Evolutionary conservation across 768 basidiomycete genomes (phyloP).

Genomic region (Tubosaeta brunneosetosa): DNA sequence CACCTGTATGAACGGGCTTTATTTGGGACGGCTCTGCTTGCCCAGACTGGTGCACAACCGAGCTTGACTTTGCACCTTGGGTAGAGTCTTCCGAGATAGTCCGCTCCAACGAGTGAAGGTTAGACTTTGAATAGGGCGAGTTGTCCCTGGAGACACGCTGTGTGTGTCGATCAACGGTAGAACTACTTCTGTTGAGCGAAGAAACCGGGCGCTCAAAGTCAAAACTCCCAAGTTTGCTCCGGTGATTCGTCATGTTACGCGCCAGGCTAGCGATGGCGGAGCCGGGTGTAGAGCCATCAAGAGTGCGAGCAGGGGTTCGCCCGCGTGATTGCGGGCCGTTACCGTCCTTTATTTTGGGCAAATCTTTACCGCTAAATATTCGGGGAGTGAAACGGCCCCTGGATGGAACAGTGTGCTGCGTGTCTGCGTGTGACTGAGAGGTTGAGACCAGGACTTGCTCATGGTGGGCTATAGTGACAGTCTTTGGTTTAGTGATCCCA

Average conservation of each 20-base stretch:
- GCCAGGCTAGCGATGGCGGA: constrained; percentile 3
- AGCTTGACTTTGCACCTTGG: constrained; percentile 11
- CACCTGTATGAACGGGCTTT: constrained; percentile 36
- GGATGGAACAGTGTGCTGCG: constrained; percentile 1
- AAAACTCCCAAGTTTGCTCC: constrained; percentile 66
- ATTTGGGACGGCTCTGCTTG: constrained; percentile 24
- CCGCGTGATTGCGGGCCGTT: constrained; percentile 25
- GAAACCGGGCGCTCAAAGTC: constrained; percentile 68
- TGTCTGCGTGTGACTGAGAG: constrained; percentile 16
- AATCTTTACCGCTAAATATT: constrained; percentile 26
- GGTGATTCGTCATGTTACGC: constrained; percentile 34
- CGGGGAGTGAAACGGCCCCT: constrained; percentile 30
- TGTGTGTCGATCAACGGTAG: constrained; percentile 22
- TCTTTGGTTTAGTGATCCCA: constrained; percentile 8
- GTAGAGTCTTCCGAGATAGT: constrained; percentile 27
- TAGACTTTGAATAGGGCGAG: constrained; percentile 9
- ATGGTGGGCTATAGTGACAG: constrained; percentile 15
- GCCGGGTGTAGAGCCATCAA: constrained; percentile 4
- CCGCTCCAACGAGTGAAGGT: constrained; percentile 19
- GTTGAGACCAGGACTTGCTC: constrained; percentile 26
- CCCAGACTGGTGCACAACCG: constrained; percentile 4
- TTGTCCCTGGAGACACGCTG: constrained; percentile 2
- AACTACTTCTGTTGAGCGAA: constrained; percentile 28
- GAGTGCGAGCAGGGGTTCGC: constrained; percentile 10
- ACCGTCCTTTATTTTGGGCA: constrained; percentile 15